These are phyloP conservation scores for Adansonia gregorii DNA, from an alignment of 441 rosid species.

Conservation along the genomic window DNA sequence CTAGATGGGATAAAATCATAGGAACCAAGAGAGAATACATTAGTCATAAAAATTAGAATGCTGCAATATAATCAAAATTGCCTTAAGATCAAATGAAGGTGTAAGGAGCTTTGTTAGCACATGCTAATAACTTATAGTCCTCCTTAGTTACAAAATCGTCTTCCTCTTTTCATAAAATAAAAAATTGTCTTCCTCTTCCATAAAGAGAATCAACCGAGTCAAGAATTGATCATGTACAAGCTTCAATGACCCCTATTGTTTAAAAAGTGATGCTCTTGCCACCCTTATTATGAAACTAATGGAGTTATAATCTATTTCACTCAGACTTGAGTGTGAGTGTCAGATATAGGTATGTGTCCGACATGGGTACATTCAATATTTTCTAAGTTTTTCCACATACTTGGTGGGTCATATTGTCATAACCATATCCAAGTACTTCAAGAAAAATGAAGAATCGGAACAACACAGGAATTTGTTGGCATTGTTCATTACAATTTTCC, in stretches of 20 bases:
- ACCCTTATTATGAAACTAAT: neutral
- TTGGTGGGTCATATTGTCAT: neutral
- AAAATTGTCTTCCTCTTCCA: too few relatives aligned
- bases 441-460: neutral
- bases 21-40: too few relatives aligned
- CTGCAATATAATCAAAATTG: neutral
- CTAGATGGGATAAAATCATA: too few relatives aligned
- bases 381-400: neutral
- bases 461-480: neutral
- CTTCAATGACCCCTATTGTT: too few relatives aligned
- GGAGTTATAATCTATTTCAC: neutral
- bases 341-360: neutral
- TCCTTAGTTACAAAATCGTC: too few relatives aligned
- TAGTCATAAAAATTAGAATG: too few relatives aligned
- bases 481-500: neutral
- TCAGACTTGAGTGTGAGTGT: neutral
- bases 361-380: neutral
- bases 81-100: constrained; percentile 5
- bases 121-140: too few relatives aligned
- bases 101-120: neutral
- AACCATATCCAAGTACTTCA: neutral
- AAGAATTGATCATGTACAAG: too few relatives aligned
- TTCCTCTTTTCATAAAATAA: too few relatives aligned
- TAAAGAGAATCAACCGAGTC: too few relatives aligned
- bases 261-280: too few relatives aligned